Conservation (phyloP, 139 green algal genomes). For the Tetradesmus obliquus region DNA sequence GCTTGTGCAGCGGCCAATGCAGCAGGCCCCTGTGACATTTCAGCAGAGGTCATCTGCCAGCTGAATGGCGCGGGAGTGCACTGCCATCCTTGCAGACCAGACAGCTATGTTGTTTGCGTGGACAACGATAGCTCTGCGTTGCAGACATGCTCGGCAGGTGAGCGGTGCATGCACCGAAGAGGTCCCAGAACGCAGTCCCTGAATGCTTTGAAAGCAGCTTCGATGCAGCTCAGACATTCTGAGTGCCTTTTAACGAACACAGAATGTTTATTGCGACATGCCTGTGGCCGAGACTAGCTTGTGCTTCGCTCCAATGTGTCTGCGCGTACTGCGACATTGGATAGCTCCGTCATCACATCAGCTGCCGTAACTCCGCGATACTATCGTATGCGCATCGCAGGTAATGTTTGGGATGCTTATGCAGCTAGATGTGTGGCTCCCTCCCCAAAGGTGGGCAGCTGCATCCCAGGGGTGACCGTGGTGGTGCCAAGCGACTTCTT, state of each 20-base stretch:
- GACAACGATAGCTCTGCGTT: too few species aligned
- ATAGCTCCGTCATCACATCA: neutral
- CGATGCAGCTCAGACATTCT: neutral
- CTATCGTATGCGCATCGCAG: neutral
- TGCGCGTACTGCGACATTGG: neutral
- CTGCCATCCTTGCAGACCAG: constrained; percentile 12
- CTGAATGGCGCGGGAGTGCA: constrained; percentile 8
- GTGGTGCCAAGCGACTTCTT: neutral
- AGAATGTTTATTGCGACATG: neutral
- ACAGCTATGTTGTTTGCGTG: neutral
- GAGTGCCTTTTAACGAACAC: neutral
- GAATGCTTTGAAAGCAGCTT: neutral
- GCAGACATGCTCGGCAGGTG: neutral
- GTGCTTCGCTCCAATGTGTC: neutral
- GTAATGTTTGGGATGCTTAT: neutral
- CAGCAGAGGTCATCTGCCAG: neutral
- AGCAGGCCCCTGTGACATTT: constrained; percentile 11
- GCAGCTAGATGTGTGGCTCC: neutral
- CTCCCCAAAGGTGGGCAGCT: neutral
- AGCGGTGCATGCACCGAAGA: neutral
- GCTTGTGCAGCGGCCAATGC: neutral
- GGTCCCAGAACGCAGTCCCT: neutral
- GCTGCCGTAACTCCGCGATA: neutral
- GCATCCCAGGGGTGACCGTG: constrained; percentile 14
- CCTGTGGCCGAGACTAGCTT: neutral